phyloP scores from a whole-genome alignment of 2,329 filamentous ascomycete genomes.

The Xylariaceae sp. region DNA sequence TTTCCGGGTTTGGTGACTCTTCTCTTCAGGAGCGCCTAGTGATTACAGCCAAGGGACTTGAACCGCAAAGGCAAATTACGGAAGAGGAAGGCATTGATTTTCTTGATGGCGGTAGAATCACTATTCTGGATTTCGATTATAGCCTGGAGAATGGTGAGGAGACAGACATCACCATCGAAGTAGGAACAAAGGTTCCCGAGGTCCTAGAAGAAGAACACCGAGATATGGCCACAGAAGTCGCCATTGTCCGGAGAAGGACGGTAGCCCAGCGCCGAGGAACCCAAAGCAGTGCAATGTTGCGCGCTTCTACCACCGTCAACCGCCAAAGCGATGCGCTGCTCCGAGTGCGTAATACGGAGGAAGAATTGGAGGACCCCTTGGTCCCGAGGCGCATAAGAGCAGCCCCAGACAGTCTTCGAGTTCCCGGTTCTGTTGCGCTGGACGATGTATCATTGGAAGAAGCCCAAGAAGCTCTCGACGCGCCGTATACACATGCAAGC shows the following conservation, averaged over 20 bases:
- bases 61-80: constrained; percentile 50
- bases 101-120: constrained; percentile 70
- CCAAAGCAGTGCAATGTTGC: constrained; percentile 41
- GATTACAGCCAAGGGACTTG: constrained; percentile 66
- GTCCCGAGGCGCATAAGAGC: constrained; percentile 45
- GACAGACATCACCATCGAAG: constrained; percentile 62
- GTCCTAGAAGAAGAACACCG: constrained; percentile 66
- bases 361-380: constrained; percentile 48
- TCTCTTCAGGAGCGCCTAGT: constrained; percentile 55
- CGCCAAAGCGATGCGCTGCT: constrained; percentile 27
- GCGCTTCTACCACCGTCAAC: constrained; percentile 42
- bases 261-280: constrained; percentile 56
- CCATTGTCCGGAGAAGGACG: constrained; percentile 69
- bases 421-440: constrained; percentile 32
- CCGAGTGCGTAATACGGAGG: constrained; percentile 32
- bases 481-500: constrained; percentile 66
- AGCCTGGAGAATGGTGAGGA: constrained; percentile 49
- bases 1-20: constrained; percentile 49
- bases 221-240: constrained; percentile 72
- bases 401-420: constrained; percentile 26
- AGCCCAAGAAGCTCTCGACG: constrained; percentile 59
- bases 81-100: constrained; percentile 70
- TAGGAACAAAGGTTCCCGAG: constrained; percentile 66
- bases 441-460: constrained; percentile 48
- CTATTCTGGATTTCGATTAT: constrained; percentile 70